Evolutionary conservation across 257 asterid genomes (phyloP).

Genomic region (Haberlea rhodopensis): DNA sequence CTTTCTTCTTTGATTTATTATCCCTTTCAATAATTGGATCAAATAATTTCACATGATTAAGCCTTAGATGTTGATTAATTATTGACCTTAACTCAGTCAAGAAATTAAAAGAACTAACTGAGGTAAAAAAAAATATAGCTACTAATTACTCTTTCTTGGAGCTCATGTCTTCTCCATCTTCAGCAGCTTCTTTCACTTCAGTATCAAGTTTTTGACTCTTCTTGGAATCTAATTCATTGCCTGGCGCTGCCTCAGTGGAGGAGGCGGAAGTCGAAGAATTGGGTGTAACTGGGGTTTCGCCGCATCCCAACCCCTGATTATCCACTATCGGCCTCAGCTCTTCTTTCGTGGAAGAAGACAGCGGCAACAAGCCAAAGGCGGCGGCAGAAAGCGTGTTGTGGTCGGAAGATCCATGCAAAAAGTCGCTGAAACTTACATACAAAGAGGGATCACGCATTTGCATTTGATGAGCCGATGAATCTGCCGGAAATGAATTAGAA

Average conservation of each 20-base stretch:
- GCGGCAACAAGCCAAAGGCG: constrained; percentile 27
- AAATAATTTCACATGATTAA: background rate
- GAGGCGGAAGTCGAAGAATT: constrained; percentile 54
- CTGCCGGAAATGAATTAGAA: too few relatives aligned
- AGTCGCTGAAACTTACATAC: constrained; percentile 43
- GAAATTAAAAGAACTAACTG: background rate
- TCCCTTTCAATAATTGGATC: constrained; percentile 18
- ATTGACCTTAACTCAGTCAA: background rate
- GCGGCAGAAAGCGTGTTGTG: constrained; percentile 26
- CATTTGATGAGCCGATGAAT: constrained; percentile 21
- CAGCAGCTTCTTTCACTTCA: constrained; percentile 28
- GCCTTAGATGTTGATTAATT: background rate
- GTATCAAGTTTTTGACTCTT: constrained; percentile 25
- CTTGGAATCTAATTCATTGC: constrained; percentile 33
- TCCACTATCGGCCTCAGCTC: constrained; percentile 29
- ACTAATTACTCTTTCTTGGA: constrained; percentile 53
- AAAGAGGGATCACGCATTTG: constrained; percentile 34
- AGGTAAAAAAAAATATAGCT: background rate
- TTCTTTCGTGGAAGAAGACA: constrained; percentile 27
- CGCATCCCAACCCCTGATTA: constrained; percentile 17
- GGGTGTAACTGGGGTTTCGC: constrained; percentile 53
- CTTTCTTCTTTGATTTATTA: constrained; percentile 60
- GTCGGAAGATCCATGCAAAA: constrained; percentile 44
- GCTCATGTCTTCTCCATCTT: constrained; percentile 37
- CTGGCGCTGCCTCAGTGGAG: constrained; percentile 49